Conservation (phyloP, 352 stramenopile genomes). For the Globisporangium uncinulatum region DNA sequence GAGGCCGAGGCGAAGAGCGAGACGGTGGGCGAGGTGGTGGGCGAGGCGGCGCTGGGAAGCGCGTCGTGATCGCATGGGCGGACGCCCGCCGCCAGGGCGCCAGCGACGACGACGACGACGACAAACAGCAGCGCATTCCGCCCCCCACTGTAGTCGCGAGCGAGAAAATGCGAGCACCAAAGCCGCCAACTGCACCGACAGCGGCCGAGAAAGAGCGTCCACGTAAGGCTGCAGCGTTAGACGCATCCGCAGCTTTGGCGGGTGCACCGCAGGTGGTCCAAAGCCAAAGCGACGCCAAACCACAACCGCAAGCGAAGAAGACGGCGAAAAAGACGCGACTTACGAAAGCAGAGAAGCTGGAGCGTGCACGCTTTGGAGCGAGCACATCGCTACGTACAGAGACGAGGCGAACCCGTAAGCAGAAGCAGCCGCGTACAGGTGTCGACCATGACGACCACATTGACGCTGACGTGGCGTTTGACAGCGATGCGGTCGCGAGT, state of each 20-base stretch:
- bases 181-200: not conserved
- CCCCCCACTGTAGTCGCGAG: too few relatives aligned
- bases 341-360: constrained; percentile 5
- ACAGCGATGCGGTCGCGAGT: constrained; percentile 16
- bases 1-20: not conserved
- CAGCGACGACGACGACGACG: not conserved
- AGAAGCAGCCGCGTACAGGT: constrained; percentile 27
- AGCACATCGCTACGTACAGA: constrained; percentile 1
- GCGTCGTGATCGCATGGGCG: not conserved
- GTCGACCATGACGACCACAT: constrained; percentile 23
- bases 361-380: not conserved
- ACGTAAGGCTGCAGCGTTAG: too few relatives aligned
- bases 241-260: not conserved
- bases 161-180: too few relatives aligned
- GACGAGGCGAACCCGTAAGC: constrained; percentile 15
- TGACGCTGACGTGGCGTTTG: constrained; percentile 21
- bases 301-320: too few relatives aligned
- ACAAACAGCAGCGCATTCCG: too few relatives aligned
- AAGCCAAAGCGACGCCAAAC: too few relatives aligned
- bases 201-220: too few relatives aligned
- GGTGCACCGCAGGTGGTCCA: not conserved
- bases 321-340: not conserved
- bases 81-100: not conserved
- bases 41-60: too few relatives aligned
- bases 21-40: too few relatives aligned